These are phyloP conservation scores for Zygotorulaspora danielsina DNA, from an alignment of 805 yeast species.

Conservation along the genomic window DNA sequence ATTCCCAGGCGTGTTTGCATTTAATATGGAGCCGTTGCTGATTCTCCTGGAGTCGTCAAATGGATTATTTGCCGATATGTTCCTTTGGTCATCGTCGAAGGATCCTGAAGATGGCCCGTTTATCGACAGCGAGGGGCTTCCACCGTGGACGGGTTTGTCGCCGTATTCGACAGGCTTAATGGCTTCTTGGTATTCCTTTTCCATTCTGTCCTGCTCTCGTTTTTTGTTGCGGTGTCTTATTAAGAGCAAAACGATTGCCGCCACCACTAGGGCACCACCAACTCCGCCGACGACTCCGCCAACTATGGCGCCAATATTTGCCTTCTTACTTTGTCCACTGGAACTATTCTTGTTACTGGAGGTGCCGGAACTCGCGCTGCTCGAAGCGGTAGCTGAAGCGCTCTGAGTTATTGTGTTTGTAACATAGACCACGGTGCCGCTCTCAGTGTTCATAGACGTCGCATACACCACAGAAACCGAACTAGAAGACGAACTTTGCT, in stretches of 20 bases:
- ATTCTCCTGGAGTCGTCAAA: conserved; percentile 76
- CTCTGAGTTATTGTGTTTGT: conserved; percentile 29
- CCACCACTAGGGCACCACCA: conserved; percentile 43
- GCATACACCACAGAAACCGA: conserved; percentile 18
- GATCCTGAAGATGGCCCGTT: conserved; percentile 14
- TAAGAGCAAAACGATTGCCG: conserved; percentile 38
- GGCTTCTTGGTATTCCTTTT: conserved; percentile 55
- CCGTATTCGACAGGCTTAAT: conserved; percentile 43
- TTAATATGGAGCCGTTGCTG: conserved; percentile 82
- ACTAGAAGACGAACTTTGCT: conserved; percentile 8
- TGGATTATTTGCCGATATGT: conserved; percentile 43
- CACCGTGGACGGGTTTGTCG: conserved; percentile 11
- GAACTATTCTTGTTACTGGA: conserved; percentile 5
- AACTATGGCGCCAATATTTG: conserved; percentile 52
- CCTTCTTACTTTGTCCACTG: conserved; percentile 17
- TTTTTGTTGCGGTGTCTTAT: conserved; percentile 37
- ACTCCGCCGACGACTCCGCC: conserved; percentile 61
- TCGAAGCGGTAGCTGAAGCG: conserved; percentile 15
- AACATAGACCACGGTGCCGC: conserved; percentile 30
- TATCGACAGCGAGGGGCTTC: conserved; percentile 13
- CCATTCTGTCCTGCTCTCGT: conserved; percentile 47
- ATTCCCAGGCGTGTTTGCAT: conserved; percentile 63
- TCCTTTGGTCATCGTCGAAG: conserved; percentile 12
- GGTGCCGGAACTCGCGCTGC: conserved; percentile 12
- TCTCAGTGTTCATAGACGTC: conserved; percentile 27